These are phyloP conservation scores for Suillus occidentalis DNA, from an alignment of 768 basidiomycete species.

Conservation along the genomic window DNA sequence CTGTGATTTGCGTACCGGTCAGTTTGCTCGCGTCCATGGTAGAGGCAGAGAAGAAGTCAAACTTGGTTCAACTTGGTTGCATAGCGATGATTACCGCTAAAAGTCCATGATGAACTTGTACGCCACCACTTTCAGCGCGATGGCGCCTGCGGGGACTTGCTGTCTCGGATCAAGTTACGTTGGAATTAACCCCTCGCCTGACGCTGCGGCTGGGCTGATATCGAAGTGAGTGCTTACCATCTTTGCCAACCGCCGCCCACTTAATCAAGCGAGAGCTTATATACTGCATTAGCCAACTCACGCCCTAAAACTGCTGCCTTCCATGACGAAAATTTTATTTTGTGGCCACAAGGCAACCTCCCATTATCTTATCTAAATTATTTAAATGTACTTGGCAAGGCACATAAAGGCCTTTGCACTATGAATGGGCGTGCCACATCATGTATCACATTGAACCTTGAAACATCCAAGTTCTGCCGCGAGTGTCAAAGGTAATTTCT, in stretches of 20 bases:
- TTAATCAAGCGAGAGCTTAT: constrained; percentile 6
- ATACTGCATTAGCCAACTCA: background rate
- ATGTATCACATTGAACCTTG: background rate
- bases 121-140: background rate
- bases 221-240: constrained; percentile 1
- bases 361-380: background rate
- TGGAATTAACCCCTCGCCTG: background rate
- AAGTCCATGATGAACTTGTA: constrained; percentile 4
- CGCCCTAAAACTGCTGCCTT: background rate
- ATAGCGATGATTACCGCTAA: constrained; percentile 2
- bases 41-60: background rate
- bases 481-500: background rate
- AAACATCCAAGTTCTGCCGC: background rate
- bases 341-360: constrained; percentile 5
- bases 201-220: background rate
- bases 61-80: background rate
- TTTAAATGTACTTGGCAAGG: too few species aligned
- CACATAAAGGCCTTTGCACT: background rate
- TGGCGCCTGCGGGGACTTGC: constrained; percentile 1
- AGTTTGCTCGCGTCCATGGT: background rate
- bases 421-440: background rate
- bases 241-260: background rate
- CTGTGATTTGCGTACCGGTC: background rate
- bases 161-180: constrained; percentile 3
- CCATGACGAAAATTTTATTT: background rate